These are phyloP conservation scores for Tuber microsphaerosporum DNA, from an alignment of 495 filamentous ascomycete genomes.

Conservation along the genomic window DNA sequence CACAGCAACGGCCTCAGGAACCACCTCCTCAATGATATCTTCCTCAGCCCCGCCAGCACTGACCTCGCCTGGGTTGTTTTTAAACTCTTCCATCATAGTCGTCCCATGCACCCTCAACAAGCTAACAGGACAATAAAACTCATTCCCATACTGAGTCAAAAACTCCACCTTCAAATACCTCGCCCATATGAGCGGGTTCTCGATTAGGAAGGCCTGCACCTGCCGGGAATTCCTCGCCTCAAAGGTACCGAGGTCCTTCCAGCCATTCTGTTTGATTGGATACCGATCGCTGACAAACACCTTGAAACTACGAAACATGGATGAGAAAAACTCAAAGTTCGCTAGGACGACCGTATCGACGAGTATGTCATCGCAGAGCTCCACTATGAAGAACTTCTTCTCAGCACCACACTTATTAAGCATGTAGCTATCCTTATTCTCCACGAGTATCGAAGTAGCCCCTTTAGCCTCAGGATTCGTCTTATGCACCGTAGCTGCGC, in stretches of 20 bases:
- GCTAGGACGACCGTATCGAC: conserved; percentile 93
- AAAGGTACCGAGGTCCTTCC: conserved; percentile 81
- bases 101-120: conserved; percentile 87
- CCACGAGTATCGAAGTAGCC: conserved; percentile 75
- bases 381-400: conserved; percentile 91
- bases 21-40: conserved; percentile 40
- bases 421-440: conserved; percentile 99
- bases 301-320: conserved; percentile 83
- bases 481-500: conserved; percentile 87
- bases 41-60: conserved; percentile 43
- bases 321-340: conserved; percentile 96
- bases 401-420: conserved; percentile 76
- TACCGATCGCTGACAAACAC: conserved; percentile 89
- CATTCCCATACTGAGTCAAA: conserved; percentile 85
- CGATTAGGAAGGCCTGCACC: conserved; percentile 85
- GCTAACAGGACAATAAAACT: conserved; percentile 92
- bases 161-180: conserved; percentile 88
- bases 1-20: conserved; percentile 43
- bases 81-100: conserved; percentile 90
- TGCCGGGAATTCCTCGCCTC: conserved; percentile 86
- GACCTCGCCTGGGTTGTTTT: conserved; percentile 65
- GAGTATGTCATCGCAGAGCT: conserved; percentile 83
- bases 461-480: conserved; percentile 77
- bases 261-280: conserved; percentile 83
- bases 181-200: conserved; percentile 92